Base-by-base conservation (phyloP, 306 rosid genomes). In the apple (Malus domestica) region DNA sequence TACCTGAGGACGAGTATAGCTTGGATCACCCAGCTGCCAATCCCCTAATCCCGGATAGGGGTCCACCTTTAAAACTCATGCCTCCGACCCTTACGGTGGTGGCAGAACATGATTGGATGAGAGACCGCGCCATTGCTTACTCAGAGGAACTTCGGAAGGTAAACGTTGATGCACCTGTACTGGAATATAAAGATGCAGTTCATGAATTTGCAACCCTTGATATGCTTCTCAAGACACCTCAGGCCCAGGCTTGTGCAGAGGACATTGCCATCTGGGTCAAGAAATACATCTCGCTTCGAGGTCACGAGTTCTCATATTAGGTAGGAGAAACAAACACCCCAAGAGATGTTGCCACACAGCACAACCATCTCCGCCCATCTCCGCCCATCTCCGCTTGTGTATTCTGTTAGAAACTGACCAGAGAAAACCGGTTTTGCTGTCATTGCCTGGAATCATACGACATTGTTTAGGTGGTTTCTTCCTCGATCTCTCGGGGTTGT, bases 41-140 rank as follows among this genome's bases (percentile, higher is more conserved):
- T 81, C 99, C 97, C 51, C 90, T 95, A 13, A 78, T 87, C 78
- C 88, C 92, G 22, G 87, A 85, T 61, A 82, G 87, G 69, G 88
- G 91, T 6, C 99, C 93, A 45, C 92, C 97, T 82, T 76, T 95
- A 68, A 92, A 89, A 79, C 87, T 74, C 71, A 92, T 92, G 97
- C 99, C 99, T 51, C 99, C 97, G 6, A 92, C 99, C 61, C 82
- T 92, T 69, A 92, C 97, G 42, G 91, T 95, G 30, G 97, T 92
- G 72, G 99, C 99, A 16, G 97, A 95, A 81, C 97, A 71, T 49
- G 99, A 92, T 74, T 95, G 97, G 97, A 95, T 95, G 99, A 85
- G 97, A 85, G 99, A 95, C 77, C 92, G 97, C 9, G 99, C 99
- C 74, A 92, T 95, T 69, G 99, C 97, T 29, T 95, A 95, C 83